phyloP scores from a whole-genome alignment of 139 green algal genomes.

The Penium margaritaceum region DNA sequence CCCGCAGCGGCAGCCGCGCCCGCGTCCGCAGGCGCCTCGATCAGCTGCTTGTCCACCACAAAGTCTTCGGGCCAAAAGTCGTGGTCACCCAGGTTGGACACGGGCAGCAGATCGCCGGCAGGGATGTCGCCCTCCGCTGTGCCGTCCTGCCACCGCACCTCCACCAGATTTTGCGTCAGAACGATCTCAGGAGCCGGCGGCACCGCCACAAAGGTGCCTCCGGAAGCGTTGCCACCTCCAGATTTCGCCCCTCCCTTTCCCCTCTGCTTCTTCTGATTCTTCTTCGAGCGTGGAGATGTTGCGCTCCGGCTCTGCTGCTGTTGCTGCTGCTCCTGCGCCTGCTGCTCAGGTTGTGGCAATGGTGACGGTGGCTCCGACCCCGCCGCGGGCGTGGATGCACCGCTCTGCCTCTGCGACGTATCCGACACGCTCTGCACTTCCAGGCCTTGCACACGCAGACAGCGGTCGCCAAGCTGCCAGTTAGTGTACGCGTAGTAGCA shows the following conservation, averaged over 20 bases:
- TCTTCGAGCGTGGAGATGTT: not conserved
- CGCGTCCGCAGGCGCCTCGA: not conserved
- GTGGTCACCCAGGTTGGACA: slow-evolving; percentile 49
- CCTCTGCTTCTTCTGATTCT: too few species aligned
- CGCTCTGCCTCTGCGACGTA: not conserved
- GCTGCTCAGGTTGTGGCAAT: not conserved
- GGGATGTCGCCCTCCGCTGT: slow-evolving; percentile 1
- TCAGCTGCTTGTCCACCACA: slow-evolving; percentile 32
- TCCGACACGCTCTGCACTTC: not conserved
- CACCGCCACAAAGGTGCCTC: too few species aligned
- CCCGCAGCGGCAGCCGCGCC: not conserved
- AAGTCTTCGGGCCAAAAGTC: slow-evolving; percentile 55
- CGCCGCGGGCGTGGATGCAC: not conserved
- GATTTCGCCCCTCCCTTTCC: too few species aligned
- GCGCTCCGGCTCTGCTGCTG: too few species aligned
- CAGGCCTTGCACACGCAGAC: not conserved
- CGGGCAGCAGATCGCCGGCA: slow-evolving; percentile 34
- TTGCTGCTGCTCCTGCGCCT: slow-evolving; percentile 3
- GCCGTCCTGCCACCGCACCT: slow-evolving; percentile 54
- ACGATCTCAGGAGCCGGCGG: slow-evolving; percentile 21
- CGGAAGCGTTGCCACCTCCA: too few species aligned
- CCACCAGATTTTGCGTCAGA: slow-evolving; percentile 34
- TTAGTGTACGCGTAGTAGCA: not conserved
- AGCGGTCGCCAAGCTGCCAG: not conserved
- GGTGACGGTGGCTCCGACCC: not conserved